A percentile compares a stretch with the other conserved stretches of the same genome.
phyloP scores from a whole-genome alignment of 129 eudicot genomes.

The Saposhnikovia divaricata region DNA sequence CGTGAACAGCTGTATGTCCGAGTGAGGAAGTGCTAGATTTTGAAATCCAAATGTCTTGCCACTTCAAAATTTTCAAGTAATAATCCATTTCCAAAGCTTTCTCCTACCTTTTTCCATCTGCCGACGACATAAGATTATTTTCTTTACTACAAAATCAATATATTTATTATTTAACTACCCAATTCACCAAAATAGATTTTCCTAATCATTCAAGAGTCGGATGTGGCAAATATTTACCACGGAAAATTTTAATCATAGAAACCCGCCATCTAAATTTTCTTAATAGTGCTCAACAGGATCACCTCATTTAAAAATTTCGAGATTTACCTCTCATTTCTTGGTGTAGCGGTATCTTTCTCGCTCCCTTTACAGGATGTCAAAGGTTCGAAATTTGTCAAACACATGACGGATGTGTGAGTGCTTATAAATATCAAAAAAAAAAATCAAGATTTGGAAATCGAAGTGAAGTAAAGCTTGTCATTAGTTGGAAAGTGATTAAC shows the following conservation, averaged over 20 bases:
- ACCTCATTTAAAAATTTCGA: too few species aligned
- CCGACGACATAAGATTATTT: neutral
- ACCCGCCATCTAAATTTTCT: neutral
- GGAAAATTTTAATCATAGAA: too few species aligned
- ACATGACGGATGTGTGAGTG: too few species aligned
- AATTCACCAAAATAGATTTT: neutral
- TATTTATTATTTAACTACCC: neutral
- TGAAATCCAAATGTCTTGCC: neutral
- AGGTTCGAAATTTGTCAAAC: too few species aligned
- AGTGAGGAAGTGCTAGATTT: neutral
- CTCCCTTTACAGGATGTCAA: too few species aligned
- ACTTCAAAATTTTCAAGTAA: neutral
- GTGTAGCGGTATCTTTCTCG: too few species aligned
- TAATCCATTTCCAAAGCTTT: neutral
- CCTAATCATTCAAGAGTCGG: neutral
- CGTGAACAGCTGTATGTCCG: constrained; percentile 1
- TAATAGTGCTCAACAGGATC: neutral
- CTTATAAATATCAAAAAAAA: too few species aligned
- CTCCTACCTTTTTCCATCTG: neutral
- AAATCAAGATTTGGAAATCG: too few species aligned
- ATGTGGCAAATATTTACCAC: neutral
- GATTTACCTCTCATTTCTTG: too few species aligned
- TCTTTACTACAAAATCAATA: neutral
- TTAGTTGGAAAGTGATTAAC: constrained; percentile 5
- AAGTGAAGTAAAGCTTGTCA: neutral